Base-by-base conservation (phyloP, 495 filamentous ascomycete species). In the Xylaria telfairii region DNA sequence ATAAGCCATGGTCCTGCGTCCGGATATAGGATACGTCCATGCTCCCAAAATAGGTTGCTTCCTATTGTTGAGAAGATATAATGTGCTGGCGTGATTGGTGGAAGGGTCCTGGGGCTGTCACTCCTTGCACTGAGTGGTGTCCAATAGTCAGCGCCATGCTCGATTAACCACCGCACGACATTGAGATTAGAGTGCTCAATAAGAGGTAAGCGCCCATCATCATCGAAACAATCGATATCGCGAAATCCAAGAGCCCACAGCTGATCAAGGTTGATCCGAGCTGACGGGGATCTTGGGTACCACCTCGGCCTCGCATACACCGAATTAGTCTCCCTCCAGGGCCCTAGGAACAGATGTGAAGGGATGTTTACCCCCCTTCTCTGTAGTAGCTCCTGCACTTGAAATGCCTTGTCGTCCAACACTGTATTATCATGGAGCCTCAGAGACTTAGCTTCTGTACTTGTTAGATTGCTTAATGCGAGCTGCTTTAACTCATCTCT, bases 71-170 rank as follows among this genome's bases (percentile, higher is more conserved):
- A 0, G 0, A 64, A 32, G 15, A 64, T 5, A 9, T n/a, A 47
- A 47, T 64, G 61, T 21, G 42, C 26, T 41, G 61, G 61, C 5
- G 61, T 64, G 42, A n/a, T 24, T 44, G 37, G 6, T 26, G 1
- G 21, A 10, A 4, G 1, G 28, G n/a, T 64, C 21, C 1, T n/a
- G 24, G 15, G 8, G 3, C 19, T 30, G 28, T 32, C 41, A 42
- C 4, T 10, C 8, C 61, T 39, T 47, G 17, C 61, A 32, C 19
- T 47, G 0, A 47, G 9, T 47, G 61, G 61, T 32, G 61, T 64
- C 61, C 61, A 49, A 10, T 64, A 64, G 42, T 64, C 26, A 17
- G 41, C 42, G 26, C 61, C 61, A 19, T 64, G 61, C 42, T 64
- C 61, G 24, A 64, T 64, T 4, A 64, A 17, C 61, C 61, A 64